Evolutionary conservation across 495 filamentous ascomycete species (phyloP).

Genomic region (Trichoderma gamsii): DNA sequence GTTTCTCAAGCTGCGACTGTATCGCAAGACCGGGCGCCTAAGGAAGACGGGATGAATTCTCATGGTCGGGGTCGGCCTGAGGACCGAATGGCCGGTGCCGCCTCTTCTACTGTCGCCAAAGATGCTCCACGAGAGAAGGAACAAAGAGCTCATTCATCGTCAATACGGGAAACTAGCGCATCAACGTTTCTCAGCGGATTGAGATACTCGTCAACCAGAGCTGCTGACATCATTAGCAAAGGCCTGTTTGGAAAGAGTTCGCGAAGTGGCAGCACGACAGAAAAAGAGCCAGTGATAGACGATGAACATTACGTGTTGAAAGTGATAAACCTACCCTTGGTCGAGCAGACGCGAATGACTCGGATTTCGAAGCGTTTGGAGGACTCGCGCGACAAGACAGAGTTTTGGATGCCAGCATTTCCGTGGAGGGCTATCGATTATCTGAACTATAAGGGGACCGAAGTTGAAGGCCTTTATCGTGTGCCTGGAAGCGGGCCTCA

Average conservation of each 20-base stretch:
- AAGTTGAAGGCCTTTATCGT: conserved; percentile 84
- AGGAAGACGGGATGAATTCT: conserved; percentile 58
- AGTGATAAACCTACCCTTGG: conserved; percentile 71
- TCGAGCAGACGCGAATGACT: conserved; percentile 79
- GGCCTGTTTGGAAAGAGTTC: conserved; percentile 70
- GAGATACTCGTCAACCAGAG: conserved; percentile 63
- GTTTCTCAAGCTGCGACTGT: conserved; percentile 53
- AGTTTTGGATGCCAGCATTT: conserved; percentile 94
- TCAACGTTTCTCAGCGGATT: conserved; percentile 65
- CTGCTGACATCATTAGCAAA: conserved; percentile 72
- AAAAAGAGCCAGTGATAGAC: conserved; percentile 55
- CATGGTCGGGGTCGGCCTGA: conserved; percentile 55
- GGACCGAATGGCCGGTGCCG: conserved; percentile 46
- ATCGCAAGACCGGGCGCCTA: conserved; percentile 55
- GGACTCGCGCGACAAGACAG: conserved; percentile 82
- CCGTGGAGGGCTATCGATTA: conserved; percentile 92
- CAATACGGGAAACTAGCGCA: conserved; percentile 59
- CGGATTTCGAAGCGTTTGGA: conserved; percentile 80
- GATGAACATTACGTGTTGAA: conserved; percentile 73
- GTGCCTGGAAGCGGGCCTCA: conserved; percentile 77
- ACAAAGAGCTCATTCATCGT: conserved; percentile 33
- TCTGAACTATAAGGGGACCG: conserved; percentile 82
- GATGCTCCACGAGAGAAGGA: conserved; percentile 36
- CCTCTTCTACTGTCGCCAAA: conserved; percentile 19
- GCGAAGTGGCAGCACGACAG: conserved; percentile 63